Base-by-base conservation (phyloP, 768 basidiomycete species). In the Hygrophorus pudorinus region DNA sequence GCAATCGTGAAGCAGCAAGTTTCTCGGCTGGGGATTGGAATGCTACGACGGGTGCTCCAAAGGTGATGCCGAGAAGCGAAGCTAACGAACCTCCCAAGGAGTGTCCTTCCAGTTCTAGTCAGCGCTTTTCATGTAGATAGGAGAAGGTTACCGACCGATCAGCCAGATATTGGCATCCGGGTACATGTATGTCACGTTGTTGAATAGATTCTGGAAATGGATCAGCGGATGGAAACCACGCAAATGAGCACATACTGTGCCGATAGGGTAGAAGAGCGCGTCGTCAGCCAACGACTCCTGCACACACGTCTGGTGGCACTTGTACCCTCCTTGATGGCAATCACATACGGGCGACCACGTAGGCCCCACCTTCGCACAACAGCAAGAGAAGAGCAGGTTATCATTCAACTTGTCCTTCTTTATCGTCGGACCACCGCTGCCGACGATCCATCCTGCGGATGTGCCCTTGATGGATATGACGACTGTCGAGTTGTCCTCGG, bases 381-480 rank as follows among this genome's bases (percentile, higher is more conserved):
- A 98, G 62, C 94, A 98, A 3, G 89, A 85, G 66, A 94, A 94
- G 28, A 98, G 65, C n/a, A 93, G 65, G 56, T 94, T 98, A 55
- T 97, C 93, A 63, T 98, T 98, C 46, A 82, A 62, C 64, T 92
- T 94, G 67, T 98, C 94, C 61, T 85, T 96, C 55, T 71, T 73
- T 32, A 77, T 72, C 7, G 93, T 96, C 10, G 86, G 81, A 4
- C 91, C 90, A 2, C 85, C 82, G 13, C 77, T 78, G 12, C 73
- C 73, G 0, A 67, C 66, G 6, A 87, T 71, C 55, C 81, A 72
- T 7, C 82, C 68, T 1, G 85, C 79, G 1, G 87, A 88, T 0
- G 94, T 98, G n/a, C 94, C 94, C 57, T 98, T 97, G 63, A 97
- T 72, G 17, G 89, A 76, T 43, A 97, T 69, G 21, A 96, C 68